Conservation (phyloP, 2,329 filamentous ascomycete genomes). For the Colletotrichum plurivorum region DNA sequence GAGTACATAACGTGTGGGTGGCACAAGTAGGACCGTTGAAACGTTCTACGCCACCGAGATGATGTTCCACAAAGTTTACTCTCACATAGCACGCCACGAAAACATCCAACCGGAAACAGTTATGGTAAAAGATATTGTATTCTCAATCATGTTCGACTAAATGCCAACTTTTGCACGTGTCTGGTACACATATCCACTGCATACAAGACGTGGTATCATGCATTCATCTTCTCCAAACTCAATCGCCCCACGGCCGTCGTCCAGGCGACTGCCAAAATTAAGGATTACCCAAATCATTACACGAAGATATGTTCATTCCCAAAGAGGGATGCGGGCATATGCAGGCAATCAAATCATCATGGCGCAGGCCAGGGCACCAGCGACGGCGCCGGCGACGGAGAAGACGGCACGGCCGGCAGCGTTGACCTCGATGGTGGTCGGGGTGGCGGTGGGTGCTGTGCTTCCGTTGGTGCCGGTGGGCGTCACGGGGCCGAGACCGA, state of each 20-base stretch:
- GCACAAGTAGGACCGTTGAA: too few species aligned
- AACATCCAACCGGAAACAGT: background rate
- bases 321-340: background rate
- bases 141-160: background rate
- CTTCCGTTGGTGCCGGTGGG: conserved; percentile 8
- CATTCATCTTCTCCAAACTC: conserved; percentile 13
- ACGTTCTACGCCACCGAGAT: too few species aligned
- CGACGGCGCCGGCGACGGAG: conserved; percentile 11
- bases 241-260: background rate
- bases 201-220: conserved; percentile 34
- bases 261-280: conserved; percentile 12
- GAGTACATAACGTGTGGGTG: too few species aligned
- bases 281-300: conserved; percentile 29
- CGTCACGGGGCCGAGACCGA: conserved; percentile 18
- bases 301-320: conserved; percentile 19
- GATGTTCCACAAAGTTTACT: too few species aligned
- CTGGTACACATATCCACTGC: conserved; percentile 19
- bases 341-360: conserved; percentile 12
- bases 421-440: conserved; percentile 25
- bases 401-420: conserved; percentile 28
- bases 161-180: conserved; percentile 12
- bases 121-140: background rate
- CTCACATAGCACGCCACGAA: too few species aligned
- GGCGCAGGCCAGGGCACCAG: conserved; percentile 18
- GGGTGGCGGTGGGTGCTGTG: conserved; percentile 21